Percentiles rank a stretch among this genome's conserved stretches.
These are phyloP conservation scores for Xylaria arbuscula DNA, from an alignment of 2,329 filamentous ascomycete species.

Conservation along the genomic window DNA sequence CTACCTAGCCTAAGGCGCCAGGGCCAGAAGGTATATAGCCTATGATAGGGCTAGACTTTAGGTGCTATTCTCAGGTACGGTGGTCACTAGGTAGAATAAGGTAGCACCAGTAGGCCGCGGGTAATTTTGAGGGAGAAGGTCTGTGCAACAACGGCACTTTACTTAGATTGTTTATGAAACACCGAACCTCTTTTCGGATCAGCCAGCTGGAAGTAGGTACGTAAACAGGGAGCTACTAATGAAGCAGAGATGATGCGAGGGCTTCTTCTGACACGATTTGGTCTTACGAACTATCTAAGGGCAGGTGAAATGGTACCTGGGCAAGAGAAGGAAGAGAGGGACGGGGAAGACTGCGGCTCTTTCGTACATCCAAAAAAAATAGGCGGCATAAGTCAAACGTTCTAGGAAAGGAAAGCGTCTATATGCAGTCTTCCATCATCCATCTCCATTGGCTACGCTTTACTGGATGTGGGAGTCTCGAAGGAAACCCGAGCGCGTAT, in stretches of 20 bases:
- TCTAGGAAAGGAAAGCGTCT: constrained; percentile 25
- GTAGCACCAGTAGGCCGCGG: constrained; percentile 6
- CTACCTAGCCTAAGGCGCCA: no score
- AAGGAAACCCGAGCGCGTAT: constrained; percentile 31
- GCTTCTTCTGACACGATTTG: not conserved
- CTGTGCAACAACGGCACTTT: constrained; percentile 36
- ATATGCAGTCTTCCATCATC: constrained; percentile 17
- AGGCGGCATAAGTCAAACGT: constrained; percentile 17
- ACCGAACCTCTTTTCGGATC: constrained; percentile 12
- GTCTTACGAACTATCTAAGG: not conserved
- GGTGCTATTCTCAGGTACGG: not conserved
- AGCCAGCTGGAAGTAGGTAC: not conserved
- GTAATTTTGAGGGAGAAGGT: constrained; percentile 32
- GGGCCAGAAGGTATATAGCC: not conserved
- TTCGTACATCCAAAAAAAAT: constrained; percentile 10
- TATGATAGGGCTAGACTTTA: constrained; percentile 17
- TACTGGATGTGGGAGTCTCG: constrained; percentile 23
- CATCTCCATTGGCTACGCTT: constrained; percentile 24
- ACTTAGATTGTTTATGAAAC: constrained; percentile 20
- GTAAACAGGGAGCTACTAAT: not conserved
- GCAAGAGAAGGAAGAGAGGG: not conserved
- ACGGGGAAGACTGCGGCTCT: constrained; percentile 26
- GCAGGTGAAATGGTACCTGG: not conserved
- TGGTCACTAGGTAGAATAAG: not conserved
- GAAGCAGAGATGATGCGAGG: not conserved